Percentiles rank a stretch among this genome's conserved stretches.
phyloP scores from a whole-genome alignment of 805 yeast genomes.

The Wickerhamomyces alni region DNA sequence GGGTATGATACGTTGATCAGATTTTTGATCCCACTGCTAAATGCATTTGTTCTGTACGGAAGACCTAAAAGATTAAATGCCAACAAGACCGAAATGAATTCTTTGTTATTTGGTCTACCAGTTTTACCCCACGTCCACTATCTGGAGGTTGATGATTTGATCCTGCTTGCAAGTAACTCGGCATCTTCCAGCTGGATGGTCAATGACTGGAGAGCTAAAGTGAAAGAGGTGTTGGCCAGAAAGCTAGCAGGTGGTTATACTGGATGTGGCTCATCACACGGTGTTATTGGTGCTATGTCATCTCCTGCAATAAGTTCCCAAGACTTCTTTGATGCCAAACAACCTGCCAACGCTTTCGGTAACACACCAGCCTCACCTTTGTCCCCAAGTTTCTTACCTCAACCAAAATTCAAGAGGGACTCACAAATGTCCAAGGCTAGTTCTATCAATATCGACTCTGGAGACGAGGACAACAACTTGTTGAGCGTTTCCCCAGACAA shows the following conservation, averaged over 20 bases:
- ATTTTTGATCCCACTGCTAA: conserved; percentile 67
- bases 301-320: conserved; percentile 39
- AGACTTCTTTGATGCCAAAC: conserved; percentile 25
- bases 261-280: conserved; percentile 71
- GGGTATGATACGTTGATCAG: conserved; percentile 83
- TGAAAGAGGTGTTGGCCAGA: conserved; percentile 48
- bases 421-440: conserved; percentile 17
- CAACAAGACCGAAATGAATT: conserved; percentile 57
- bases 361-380: conserved; percentile 27
- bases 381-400: conserved; percentile 32
- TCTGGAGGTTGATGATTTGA: conserved; percentile 55
- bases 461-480: conserved; percentile 8
- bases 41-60: conserved; percentile 75
- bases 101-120: conserved; percentile 77
- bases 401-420: conserved; percentile 23
- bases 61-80: conserved; percentile 73
- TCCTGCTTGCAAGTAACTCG: conserved; percentile 31
- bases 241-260: conserved; percentile 58
- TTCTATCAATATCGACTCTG: conserved; percentile 12
- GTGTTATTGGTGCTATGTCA: conserved; percentile 51
- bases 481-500: conserved; percentile 8
- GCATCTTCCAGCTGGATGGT: conserved; percentile 44
- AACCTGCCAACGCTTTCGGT: conserved; percentile 5
- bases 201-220: conserved; percentile 51
- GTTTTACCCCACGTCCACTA: conserved; percentile 74